These are phyloP conservation scores for Cyathus striatus DNA, from an alignment of 768 basidiomycete genomes.

Conservation along the genomic window DNA sequence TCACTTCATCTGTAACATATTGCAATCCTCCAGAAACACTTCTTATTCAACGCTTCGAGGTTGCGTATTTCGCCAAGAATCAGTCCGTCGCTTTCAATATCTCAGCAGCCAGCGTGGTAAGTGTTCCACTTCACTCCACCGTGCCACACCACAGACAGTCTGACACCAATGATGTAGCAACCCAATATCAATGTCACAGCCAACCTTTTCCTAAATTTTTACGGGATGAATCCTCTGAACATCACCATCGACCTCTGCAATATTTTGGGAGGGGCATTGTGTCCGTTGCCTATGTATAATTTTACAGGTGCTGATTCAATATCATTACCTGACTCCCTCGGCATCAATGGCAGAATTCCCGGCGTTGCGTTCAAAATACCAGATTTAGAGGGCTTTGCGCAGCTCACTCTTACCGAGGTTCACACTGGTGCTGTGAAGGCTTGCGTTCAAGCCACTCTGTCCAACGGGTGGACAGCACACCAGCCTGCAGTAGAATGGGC, in stretches of 20 bases:
- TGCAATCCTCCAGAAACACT: slow-evolving; percentile 77
- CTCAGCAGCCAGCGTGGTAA: slow-evolving; percentile 79
- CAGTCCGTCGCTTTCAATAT: slow-evolving; percentile 80
- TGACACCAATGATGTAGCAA: slow-evolving; percentile 37
- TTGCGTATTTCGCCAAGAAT: slow-evolving; percentile 66
- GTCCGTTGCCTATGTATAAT: slow-evolving; percentile 78
- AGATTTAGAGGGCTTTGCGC: slow-evolving; percentile 86
- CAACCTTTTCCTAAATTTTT: slow-evolving; percentile 80
- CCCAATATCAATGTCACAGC: slow-evolving; percentile 77
- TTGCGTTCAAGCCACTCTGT: slow-evolving; percentile 87
- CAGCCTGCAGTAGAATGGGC: slow-evolving; percentile 76
- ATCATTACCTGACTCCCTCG: slow-evolving; percentile 53
- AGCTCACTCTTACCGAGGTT: slow-evolving; percentile 67
- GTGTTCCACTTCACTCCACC: slow-evolving; percentile 25
- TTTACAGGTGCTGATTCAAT: slow-evolving; percentile 81
- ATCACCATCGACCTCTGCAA: slow-evolving; percentile 83
- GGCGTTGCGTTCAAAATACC: slow-evolving; percentile 82
- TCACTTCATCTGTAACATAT: slow-evolving; percentile 86
- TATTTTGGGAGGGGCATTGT: slow-evolving; percentile 73
- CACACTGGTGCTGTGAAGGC: slow-evolving; percentile 72
- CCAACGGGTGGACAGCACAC: slow-evolving; percentile 84
- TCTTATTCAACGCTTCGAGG: slow-evolving; percentile 73
- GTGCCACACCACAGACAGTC: slow-evolving; percentile 9
- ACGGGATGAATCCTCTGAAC: slow-evolving; percentile 80
- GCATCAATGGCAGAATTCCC: slow-evolving; percentile 58